These are phyloP conservation scores for Chlorella sp. DNA, from an alignment of 139 green algal genomes.

Conservation along the genomic window DNA sequence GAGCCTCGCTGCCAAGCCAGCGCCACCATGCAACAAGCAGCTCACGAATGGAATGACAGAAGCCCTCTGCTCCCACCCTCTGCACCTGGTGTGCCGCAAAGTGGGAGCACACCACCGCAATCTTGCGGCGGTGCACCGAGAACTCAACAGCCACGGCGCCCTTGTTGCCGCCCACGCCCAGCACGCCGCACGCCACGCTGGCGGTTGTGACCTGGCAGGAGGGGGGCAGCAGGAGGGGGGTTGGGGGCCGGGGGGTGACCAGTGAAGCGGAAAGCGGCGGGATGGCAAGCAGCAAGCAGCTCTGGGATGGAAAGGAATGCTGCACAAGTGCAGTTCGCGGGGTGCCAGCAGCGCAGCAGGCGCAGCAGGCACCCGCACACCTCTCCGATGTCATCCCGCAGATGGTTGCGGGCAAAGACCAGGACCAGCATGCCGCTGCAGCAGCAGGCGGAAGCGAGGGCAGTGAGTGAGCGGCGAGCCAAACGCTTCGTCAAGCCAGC, in stretches of 20 bases:
- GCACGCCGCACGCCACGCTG: slow-evolving; percentile 87
- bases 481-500: neutral
- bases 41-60: too few species aligned
- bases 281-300: too few species aligned
- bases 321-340: slow-evolving; percentile 67
- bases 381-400: slow-evolving; percentile 15
- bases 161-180: slow-evolving; percentile 97
- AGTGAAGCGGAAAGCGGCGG: too few species aligned
- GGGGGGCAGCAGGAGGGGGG: too few species aligned
- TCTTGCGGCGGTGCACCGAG: slow-evolving; percentile 72
- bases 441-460: neutral
- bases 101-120: slow-evolving; percentile 86
- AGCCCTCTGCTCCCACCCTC: too few species aligned
- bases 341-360: neutral
- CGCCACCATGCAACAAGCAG: too few species aligned
- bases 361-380: neutral
- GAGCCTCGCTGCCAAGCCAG: too few species aligned
- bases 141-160: slow-evolving; percentile 89
- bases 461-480: neutral
- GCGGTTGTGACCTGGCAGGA: slow-evolving; percentile 52
- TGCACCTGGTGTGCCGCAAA: slow-evolving; percentile 92
- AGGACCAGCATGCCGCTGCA: slow-evolving; percentile 73
- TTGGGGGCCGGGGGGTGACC: too few species aligned
- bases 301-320: too few species aligned
- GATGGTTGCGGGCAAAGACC: slow-evolving; percentile 67